phyloP scores from a whole-genome alignment of 768 basidiomycete species.

The Macrolepiota fuliginosa region DNA sequence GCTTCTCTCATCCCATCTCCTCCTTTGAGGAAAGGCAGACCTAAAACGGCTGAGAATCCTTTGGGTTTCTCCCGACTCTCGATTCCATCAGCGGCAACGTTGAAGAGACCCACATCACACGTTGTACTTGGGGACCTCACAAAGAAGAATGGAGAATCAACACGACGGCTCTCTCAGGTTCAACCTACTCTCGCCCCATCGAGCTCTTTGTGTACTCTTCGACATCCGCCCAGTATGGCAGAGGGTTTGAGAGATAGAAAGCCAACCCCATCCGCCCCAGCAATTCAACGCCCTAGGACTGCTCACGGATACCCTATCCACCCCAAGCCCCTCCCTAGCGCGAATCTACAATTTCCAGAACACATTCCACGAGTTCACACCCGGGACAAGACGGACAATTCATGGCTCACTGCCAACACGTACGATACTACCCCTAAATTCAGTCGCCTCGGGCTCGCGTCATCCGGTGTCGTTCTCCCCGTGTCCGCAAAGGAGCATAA shows the following conservation, averaged over 20 bases:
- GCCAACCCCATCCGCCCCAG: background rate
- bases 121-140: background rate
- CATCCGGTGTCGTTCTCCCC: slow-evolving; percentile 38
- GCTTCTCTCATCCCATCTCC: slow-evolving; percentile 6
- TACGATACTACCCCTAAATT: slow-evolving; percentile 39
- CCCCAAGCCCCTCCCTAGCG: slow-evolving; percentile 3
- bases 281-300: slow-evolving; percentile 5
- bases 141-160: background rate
- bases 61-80: background rate
- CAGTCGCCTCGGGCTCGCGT: slow-evolving; percentile 32
- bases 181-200: background rate
- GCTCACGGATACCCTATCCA: slow-evolving; percentile 7
- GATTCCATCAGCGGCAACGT: background rate
- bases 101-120: background rate
- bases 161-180: background rate
- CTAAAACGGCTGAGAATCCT: slow-evolving; percentile 4
- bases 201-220: background rate
- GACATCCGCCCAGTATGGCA: background rate
- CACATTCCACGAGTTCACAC: slow-evolving; percentile 2
- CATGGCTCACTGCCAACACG: slow-evolving; percentile 35
- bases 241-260: background rate
- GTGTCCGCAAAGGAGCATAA: slow-evolving; percentile 32
- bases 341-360: slow-evolving; percentile 12
- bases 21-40: background rate
- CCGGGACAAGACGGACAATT: slow-evolving; percentile 22